phyloP scores from a whole-genome alignment of 805 yeast genomes.

The Yarrowia yakushimensis region DNA sequence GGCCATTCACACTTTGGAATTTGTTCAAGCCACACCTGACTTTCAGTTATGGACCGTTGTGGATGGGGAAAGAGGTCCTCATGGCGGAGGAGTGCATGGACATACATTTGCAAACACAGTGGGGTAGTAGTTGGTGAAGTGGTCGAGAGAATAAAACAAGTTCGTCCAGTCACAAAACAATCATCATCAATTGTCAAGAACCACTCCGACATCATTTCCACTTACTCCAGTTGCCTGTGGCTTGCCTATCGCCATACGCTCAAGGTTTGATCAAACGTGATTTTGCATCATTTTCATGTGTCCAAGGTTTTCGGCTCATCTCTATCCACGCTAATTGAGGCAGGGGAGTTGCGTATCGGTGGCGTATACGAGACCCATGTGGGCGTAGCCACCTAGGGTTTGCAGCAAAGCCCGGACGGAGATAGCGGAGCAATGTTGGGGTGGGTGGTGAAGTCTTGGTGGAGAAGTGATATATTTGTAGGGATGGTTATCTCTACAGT shows the following conservation, averaged over 20 bases:
- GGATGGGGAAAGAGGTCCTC: background rate
- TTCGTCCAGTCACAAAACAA: background rate
- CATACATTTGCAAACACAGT: background rate
- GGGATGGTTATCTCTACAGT: no score
- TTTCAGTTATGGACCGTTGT: background rate
- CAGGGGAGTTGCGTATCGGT: slow-evolving; percentile 10
- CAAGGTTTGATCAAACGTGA: slow-evolving; percentile 18
- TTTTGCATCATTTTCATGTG: slow-evolving; percentile 3
- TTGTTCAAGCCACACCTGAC: slow-evolving; percentile 12
- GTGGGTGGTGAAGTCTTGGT: no score
- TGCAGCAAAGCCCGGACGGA: background rate
- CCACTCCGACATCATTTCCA: background rate
- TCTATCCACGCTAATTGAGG: background rate
- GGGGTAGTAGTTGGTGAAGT: background rate
- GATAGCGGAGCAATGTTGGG: no score
- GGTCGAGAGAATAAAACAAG: no score
- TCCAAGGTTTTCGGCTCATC: slow-evolving; percentile 6
- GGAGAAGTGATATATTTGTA: no score
- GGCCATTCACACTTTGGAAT: slow-evolving; percentile 1
- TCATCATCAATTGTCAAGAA: background rate
- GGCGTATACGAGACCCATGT: background rate
- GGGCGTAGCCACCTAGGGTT: background rate
- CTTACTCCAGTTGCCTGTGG: background rate
- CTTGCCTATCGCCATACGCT: background rate
- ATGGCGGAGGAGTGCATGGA: slow-evolving; percentile 4